Base-by-base conservation (phyloP, 2,329 filamentous ascomycete genomes). In the Aspergillus sergii region DNA sequence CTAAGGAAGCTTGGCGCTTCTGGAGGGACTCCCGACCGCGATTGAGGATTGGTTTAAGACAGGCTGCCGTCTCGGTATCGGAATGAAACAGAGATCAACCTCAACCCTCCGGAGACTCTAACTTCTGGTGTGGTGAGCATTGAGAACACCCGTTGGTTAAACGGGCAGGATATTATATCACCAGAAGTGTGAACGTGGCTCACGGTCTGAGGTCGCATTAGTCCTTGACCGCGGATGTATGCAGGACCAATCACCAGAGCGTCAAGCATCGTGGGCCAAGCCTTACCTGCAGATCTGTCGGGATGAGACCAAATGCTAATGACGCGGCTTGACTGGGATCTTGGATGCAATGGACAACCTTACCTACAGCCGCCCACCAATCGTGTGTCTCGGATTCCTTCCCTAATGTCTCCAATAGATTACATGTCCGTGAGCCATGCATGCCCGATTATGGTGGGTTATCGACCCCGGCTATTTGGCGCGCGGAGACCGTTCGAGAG, bases 261-360 rank as follows among this genome's bases (percentile, higher is more conserved):
- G 19, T 34, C 21, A 34, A 53, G 50, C 50, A 30, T 53, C 26
- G 50, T 32, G 50, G 26, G 50, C 50, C 50, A 53, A 53, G 50
- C 50, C 50, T 53, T 30, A n/a, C 51, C n/a, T 54, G 51, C 30
- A 54, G 51, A 54, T 54, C 51, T 23, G 30, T 34, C 51, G 28
- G 30, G 12, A 54, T 8, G 30, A 36, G 51, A 23, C n/a, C n/a
- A 23, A 19, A 54, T 36, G 19, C 32, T 54, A 54, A 54, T 54
- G 51, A 54, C 51, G 51, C 32, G 51, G 51, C 51, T 54, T 54
- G 12, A 36, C 51, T 21, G 21, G 51, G 30, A 21, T 36, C 26
- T 9, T 50, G 19, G 28, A 53, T 53, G 50, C 50, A 53, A n/a
- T 12, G 11, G 16, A 10, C 51, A 36, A 32, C 19, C 12, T 36